These are phyloP conservation scores for Psilocybe cyanescens DNA, from an alignment of 768 basidiomycete genomes.

Conservation along the genomic window DNA sequence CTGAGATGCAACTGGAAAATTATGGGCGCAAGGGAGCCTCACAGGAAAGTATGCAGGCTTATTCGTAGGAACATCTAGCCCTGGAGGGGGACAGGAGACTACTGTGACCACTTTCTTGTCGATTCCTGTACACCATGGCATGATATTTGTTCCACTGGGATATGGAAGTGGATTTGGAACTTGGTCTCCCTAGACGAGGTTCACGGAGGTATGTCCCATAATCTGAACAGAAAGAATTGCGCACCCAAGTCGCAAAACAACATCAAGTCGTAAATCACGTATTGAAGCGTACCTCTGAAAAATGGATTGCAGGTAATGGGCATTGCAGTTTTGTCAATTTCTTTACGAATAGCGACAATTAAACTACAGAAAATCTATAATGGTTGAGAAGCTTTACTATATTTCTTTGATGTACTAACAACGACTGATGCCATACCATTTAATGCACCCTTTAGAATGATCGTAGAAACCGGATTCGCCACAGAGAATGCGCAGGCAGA, in stretches of 20 bases:
- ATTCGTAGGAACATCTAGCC: slow-evolving; percentile 75
- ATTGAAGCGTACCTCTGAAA: too few species aligned
- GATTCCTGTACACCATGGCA: slow-evolving; percentile 73
- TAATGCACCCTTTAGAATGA: too few species aligned
- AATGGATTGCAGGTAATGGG: too few species aligned
- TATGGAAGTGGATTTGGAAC: slow-evolving; percentile 52
- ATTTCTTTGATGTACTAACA: too few species aligned
- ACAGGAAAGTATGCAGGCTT: slow-evolving; percentile 75
- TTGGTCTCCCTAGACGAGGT: slow-evolving; percentile 47
- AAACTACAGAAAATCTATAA: too few species aligned
- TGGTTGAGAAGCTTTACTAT: too few species aligned
- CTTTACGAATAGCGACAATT: too few species aligned
- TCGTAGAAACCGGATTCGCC: background rate
- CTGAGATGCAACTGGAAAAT: slow-evolving; percentile 74
- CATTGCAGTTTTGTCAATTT: too few species aligned
- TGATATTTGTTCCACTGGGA: slow-evolving; percentile 74
- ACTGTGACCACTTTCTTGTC: slow-evolving; percentile 57
- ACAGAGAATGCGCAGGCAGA: background rate
- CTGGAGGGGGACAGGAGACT: slow-evolving; percentile 81
- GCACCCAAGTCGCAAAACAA: too few species aligned
- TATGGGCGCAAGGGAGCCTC: slow-evolving; percentile 64
- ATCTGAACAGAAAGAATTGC: slow-evolving; percentile 24
- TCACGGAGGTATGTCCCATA: slow-evolving; percentile 56
- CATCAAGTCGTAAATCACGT: too few species aligned
- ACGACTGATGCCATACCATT: too few species aligned